Base-by-base conservation (phyloP, 2,329 filamentous ascomycete species). In the Penicillium olsonii region DNA sequence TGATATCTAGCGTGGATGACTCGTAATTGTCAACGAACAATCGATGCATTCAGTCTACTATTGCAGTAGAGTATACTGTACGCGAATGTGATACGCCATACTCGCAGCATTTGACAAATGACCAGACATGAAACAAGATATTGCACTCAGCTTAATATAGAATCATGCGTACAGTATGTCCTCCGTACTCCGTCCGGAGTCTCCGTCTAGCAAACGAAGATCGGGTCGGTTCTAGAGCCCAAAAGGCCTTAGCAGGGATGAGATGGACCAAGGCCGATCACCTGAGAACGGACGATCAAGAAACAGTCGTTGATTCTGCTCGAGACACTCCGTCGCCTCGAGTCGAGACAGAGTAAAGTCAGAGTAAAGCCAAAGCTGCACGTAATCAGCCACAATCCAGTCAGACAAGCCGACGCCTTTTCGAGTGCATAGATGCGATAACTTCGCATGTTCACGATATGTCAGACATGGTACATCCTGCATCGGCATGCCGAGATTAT, bases 401-500 rank as follows among this genome's bases (percentile, higher is more conserved):
- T 2, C 12, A 17, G 0, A 12, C 6, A 22, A 14, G 8, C 4
- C 2, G n/a, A 3, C 15, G 24, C 12, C 20, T 12, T 4, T 39
- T 39, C 0, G 38, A n/a, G n/a, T n/a, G 18, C 12, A 17, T 7
- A 14, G 17, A 20, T 7, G 12, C 11, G 20, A 40, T 40, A 19
- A 24, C 11, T n/a, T 18, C 15, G 20, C 29, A 31, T 26, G 10
- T 38, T 11, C 18, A 20, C 24, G 24, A 18, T 44, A 37, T 22
- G 15, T 7, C 19, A 24, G 22, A 29, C 8, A 27, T 35, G 26
- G 33, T 45, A 27, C 47, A 45, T 2, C 18, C 26, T 43, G 17
- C 22, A 45, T 50, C 47, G 47, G 47, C 42, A 35, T 50, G 47
- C 47, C 47, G 47, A 50, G n/a, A 27, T 39, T 40, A 12, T n/a